Evolutionary conservation across 257 asterid species (phyloP).

Genomic region (Cruciata laevipes): DNA sequence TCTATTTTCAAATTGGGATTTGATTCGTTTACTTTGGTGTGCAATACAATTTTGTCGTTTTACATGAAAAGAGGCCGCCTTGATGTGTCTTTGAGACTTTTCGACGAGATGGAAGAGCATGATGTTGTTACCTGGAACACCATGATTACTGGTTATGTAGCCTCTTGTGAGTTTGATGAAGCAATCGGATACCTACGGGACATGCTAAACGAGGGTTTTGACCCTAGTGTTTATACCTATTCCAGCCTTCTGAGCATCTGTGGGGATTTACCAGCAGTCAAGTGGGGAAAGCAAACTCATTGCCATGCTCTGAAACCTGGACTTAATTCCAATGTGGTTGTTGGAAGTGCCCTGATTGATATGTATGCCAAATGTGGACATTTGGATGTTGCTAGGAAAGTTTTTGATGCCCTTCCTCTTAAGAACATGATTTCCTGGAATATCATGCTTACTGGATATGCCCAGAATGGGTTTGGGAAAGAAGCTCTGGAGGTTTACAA

Average conservation of each 20-base stretch:
- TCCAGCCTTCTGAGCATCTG: constrained; percentile 63
- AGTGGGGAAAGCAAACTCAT: constrained; percentile 83
- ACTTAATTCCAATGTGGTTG: constrained; percentile 51
- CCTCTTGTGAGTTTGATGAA: constrained; percentile 27
- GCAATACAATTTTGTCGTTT: constrained; percentile 50
- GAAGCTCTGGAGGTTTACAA: constrained; percentile 59
- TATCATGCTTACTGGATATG: constrained; percentile 64
- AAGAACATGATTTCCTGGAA: constrained; percentile 73
- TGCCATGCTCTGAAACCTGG: constrained; percentile 50
- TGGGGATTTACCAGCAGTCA: constrained; percentile 60
- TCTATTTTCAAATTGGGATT: constrained; percentile 48
- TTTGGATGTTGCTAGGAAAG: constrained; percentile 44
- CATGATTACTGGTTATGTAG: constrained; percentile 47
- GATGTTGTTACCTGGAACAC: constrained; percentile 73
- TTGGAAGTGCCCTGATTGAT: constrained; percentile 63
- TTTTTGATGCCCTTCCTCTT: constrained; percentile 42
- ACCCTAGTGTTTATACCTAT: constrained; percentile 55
- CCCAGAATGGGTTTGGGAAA: constrained; percentile 63
- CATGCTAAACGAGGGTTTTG: constrained; percentile 43
- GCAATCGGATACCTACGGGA: constrained; percentile 31
- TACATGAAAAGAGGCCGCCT: constrained; percentile 42
- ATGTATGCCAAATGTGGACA: constrained; percentile 84
- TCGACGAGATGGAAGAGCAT: constrained; percentile 35
- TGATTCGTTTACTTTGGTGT: constrained; percentile 42
- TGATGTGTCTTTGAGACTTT: constrained; percentile 40